Conservation (phyloP, 2,329 filamentous ascomycete genomes). For the Rutstroemia sydowiana region DNA sequence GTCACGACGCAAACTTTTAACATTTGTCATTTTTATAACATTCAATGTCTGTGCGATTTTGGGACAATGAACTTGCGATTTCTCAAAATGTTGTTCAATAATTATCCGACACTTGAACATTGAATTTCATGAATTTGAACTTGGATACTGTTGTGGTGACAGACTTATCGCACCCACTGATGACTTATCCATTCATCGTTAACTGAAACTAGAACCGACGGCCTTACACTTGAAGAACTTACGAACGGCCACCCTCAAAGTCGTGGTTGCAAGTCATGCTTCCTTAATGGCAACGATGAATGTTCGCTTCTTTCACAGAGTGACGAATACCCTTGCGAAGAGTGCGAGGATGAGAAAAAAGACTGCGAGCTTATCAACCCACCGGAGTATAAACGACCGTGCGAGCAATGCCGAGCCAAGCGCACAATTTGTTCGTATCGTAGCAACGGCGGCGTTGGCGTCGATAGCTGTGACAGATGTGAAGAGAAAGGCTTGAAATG, state of each 20-base stretch:
- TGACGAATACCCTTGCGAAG: conserved; percentile 21
- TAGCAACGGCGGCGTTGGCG: conserved; percentile 15
- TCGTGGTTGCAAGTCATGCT: conserved; percentile 25
- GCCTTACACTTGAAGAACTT: conserved; percentile 16
- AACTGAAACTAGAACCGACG: conserved; percentile 17
- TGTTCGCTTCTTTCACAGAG: conserved; percentile 22
- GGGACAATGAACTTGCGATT: no score
- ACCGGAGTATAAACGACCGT: conserved; percentile 18
- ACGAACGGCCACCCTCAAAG: conserved; percentile 19
- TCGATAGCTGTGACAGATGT: conserved; percentile 19
- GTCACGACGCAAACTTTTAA: no score
- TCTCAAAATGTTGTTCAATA: no score
- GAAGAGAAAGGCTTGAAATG: conserved; percentile 14
- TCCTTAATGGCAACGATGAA: conserved; percentile 17
- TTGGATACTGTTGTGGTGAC: no score
- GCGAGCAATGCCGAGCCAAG: conserved; percentile 19
- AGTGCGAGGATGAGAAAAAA: conserved; percentile 18
- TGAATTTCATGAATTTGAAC: no score
- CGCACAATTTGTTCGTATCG: conserved; percentile 17
- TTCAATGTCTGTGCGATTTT: no score
- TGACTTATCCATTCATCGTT: not conserved
- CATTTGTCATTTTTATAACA: no score
- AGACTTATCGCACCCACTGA: not conserved
- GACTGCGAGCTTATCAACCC: conserved; percentile 19
- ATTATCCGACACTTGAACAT: no score